Conservation (phyloP, 2,329 filamentous ascomycete genomes). For the Dryadomyces quercivorus region DNA sequence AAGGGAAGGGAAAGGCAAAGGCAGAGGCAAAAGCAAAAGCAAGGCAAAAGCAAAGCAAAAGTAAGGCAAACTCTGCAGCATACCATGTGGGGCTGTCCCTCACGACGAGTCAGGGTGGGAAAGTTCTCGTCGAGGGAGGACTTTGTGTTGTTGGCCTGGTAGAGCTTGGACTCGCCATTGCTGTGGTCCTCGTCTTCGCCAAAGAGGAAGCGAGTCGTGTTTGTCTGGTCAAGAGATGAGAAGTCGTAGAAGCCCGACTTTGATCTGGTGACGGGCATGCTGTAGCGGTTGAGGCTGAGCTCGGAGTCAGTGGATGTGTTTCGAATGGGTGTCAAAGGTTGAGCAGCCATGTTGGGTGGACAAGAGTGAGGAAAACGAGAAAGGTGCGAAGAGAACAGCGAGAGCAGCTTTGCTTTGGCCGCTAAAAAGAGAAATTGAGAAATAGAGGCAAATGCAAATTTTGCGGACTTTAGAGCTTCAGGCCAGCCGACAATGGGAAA, state of each 20-base stretch:
- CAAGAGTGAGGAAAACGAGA: not conserved
- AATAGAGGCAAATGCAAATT: not conserved
- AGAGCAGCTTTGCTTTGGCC: no score
- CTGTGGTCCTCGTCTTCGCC: conserved; percentile 54
- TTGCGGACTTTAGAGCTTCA: not conserved
- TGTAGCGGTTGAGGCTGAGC: conserved; percentile 75
- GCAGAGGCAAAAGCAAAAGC: not conserved
- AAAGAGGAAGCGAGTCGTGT: conserved; percentile 77
- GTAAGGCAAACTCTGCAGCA: conserved; percentile 17
- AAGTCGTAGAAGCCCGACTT: conserved; percentile 56
- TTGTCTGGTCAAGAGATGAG: conserved; percentile 61
- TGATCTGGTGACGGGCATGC: conserved; percentile 73
- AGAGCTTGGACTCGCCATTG: conserved; percentile 55
- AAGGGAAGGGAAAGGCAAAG: not conserved
- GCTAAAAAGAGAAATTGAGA: not conserved
- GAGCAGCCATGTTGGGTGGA: not conserved
- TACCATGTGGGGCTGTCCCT: conserved; percentile 33
- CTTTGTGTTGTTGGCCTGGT: conserved; percentile 53
- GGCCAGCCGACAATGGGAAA: not conserved
- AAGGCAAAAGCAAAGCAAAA: not conserved
- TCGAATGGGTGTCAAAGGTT: not conserved
- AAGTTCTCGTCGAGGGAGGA: conserved; percentile 58
- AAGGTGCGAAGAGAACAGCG: not conserved
- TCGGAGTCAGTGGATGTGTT: conserved; percentile 6
- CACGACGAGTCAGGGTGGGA: conserved; percentile 64